Evolutionary conservation across 441 rosid species (phyloP).

Genomic region (Gossypium lobatum): DNA sequence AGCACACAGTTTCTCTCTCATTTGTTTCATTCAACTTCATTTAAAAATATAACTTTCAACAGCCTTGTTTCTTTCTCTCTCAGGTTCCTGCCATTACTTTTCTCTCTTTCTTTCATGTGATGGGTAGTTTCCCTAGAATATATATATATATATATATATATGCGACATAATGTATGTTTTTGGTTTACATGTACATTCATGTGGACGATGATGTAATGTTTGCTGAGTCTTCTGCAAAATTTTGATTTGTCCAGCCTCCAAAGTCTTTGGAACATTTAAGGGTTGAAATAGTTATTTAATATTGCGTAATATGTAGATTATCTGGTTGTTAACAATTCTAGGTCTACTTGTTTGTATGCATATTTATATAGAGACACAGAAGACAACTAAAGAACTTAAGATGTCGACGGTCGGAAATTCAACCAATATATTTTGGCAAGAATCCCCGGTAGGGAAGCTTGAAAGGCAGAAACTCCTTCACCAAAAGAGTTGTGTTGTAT

Average conservation of each 20-base stretch:
- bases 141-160: no score
- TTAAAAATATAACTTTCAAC: not conserved
- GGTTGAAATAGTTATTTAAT: not conserved
- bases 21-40: not conserved
- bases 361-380: slow-evolving; percentile 9
- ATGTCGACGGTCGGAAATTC: slow-evolving; percentile 43
- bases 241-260: no score
- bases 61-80: not conserved
- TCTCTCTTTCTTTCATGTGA: not conserved
- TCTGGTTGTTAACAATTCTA: not conserved
- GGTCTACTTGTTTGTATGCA: not conserved
- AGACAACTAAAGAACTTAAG: not conserved
- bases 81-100: not conserved
- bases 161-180: not conserved
- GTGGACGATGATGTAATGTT: not conserved
- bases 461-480: slow-evolving; percentile 64
- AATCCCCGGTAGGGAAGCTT: slow-evolving; percentile 58
- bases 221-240: not conserved
- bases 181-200: not conserved
- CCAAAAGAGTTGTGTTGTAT: slow-evolving; percentile 21
- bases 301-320: not conserved
- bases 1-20: not conserved
- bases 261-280: not conserved
- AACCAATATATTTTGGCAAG: slow-evolving; percentile 85
- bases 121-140: not conserved